Evolutionary conservation across 805 yeast genomes (phyloP), one percentile per base, ranked within the genome.

Genomic region (Monosporozyma siamensis): DNA sequence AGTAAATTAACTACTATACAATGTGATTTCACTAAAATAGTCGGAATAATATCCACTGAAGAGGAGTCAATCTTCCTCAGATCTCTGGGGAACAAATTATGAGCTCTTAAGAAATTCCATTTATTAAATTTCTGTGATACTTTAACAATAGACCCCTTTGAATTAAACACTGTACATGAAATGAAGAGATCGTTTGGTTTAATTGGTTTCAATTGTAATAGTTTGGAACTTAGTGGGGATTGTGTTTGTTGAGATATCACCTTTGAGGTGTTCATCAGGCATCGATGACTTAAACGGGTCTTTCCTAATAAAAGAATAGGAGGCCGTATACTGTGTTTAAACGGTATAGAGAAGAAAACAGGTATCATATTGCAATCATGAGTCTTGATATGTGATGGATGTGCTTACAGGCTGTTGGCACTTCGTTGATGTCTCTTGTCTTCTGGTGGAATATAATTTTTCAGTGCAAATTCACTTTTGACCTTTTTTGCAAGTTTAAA

Each of bases 71-170:
- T 81, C 55, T 85, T 88, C 24, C 97, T 65, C 48, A 89, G 66
- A 60, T 89, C 97, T 63, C 97, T 68, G 2, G 97, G 95, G 48
- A 80, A 86, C 22, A 89, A 59, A 20, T 79, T 75, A 60, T 87
- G 82, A 37, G 82, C 78, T 42, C 78, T 74, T 10, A 92, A 65
- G 50, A 92, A 81, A 44, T 77, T 72, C 63, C 85, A 75, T 60
- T 85, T 82, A 39, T 88, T 87, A 57, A 81, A 86, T 53, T 78
- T 81, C 44, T 82, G 79, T 1, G 95, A 84, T 1, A 87, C 84
- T 0, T 85, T 83, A 2, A 75, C 70, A 21, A 89, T 85, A 39
- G 77, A 73, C 1, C 97, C 98, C 7, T 70, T 65, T 6, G 58
- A 53, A 55, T 90, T 89, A 52, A 92, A 80, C 0, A 85, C 77